Conservation (phyloP, 345 rosid species). For the Murraya paniculata region DNA sequence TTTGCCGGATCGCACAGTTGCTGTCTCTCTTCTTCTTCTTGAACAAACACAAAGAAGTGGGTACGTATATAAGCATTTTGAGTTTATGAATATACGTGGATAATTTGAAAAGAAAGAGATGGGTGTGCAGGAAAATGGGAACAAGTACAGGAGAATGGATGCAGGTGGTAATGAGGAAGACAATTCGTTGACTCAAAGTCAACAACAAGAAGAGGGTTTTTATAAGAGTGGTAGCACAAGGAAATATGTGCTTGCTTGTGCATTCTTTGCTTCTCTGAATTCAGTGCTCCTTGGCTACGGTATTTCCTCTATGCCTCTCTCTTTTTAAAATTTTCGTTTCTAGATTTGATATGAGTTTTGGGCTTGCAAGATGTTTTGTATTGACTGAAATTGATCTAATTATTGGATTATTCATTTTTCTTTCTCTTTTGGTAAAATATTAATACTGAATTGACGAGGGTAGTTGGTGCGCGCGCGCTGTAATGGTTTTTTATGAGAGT, state of each 20-base stretch:
- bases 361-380: neutral
- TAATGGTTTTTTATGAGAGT: neutral
- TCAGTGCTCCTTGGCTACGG: constrained; percentile 74
- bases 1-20: neutral
- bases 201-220: neutral
- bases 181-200: neutral
- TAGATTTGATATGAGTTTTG: neutral
- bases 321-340: neutral
- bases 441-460: neutral
- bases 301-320: constrained; percentile 14
- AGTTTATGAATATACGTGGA: neutral
- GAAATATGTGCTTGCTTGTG: constrained; percentile 46
- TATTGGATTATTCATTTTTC: neutral
- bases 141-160: constrained; percentile 27
- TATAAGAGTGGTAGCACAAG: neutral
- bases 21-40: neutral
- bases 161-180: constrained; percentile 19
- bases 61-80: neutral
- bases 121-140: constrained; percentile 25
- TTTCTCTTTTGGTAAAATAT: too few relatives aligned
- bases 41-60: neutral
- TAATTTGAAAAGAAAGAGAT: constrained; percentile 1
- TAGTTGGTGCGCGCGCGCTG: neutral
- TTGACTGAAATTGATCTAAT: neutral
- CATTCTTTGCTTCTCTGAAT: constrained; percentile 64